Conservation (phyloP, 75 land plant genomes). For the Sequoiadendron giganteum region DNA sequence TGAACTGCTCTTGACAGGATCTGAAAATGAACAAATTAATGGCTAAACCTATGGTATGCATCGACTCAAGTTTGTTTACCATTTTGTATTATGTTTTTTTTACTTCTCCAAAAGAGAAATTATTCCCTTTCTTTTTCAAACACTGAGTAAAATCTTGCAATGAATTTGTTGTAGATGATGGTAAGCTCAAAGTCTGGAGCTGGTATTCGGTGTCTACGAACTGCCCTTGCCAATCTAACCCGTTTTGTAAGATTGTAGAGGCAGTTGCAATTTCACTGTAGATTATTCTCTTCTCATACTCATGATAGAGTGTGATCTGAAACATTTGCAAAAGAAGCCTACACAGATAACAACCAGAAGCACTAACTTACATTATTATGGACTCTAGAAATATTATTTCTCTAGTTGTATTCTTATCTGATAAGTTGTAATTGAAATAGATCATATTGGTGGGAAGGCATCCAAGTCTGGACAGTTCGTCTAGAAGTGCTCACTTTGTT, state of each 20-base stretch:
- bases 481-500: neutral
- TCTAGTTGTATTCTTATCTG: neutral
- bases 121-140: neutral
- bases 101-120: neutral
- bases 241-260: constrained; percentile 39
- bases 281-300: neutral
- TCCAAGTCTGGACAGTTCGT: neutral
- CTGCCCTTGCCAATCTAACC: constrained; percentile 52
- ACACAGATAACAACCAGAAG: no score
- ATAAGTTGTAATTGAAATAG: neutral
- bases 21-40: constrained; percentile 63
- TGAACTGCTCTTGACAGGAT: constrained; percentile 35
- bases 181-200: constrained; percentile 95
- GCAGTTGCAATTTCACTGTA: neutral
- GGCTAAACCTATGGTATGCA: constrained; percentile 79
- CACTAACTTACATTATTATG: no score
- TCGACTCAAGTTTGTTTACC: neutral
- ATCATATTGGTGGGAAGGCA: neutral
- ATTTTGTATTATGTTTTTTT: neutral
- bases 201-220: constrained; percentile 72
- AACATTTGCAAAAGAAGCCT: no score
- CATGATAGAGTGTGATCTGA: neutral
- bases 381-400: no score
- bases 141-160: neutral
- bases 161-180: constrained; percentile 75